Evolutionary conservation across 192 early-diverging fungal species (phyloP).

Genomic region (Pilobolus umbonatus): DNA sequence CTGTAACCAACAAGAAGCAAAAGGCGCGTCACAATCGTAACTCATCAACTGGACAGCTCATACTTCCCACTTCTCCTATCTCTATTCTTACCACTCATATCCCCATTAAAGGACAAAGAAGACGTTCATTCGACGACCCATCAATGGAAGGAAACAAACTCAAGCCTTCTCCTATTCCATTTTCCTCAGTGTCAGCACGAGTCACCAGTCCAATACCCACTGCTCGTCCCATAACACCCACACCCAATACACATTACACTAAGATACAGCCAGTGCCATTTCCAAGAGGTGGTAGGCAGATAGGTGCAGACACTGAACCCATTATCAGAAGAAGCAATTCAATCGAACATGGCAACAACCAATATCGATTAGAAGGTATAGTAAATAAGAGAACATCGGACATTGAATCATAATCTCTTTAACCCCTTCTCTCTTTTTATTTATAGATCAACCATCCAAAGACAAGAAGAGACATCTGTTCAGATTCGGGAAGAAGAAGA

Average conservation of each 20-base stretch:
- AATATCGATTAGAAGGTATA: background rate
- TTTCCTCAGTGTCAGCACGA: background rate
- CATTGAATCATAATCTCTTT: background rate
- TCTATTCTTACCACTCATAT: background rate
- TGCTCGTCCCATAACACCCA: background rate
- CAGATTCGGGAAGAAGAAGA: constrained; percentile 31
- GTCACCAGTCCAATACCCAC: background rate
- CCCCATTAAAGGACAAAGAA: background rate
- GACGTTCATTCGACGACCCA: background rate
- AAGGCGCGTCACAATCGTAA: constrained; percentile 4
- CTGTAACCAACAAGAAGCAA: background rate
- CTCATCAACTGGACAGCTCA: background rate
- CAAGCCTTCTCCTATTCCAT: background rate
- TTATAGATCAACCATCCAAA: constrained; percentile 13
- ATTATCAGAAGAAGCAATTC: constrained; percentile 5
- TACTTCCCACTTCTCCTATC: background rate
- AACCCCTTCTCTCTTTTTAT: no score
- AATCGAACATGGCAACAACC: constrained; percentile 11
- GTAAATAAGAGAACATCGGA: background rate
- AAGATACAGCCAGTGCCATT: constrained; percentile 18
- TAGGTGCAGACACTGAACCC: background rate
- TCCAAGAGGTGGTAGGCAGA: constrained; percentile 20
- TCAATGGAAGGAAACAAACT: background rate
- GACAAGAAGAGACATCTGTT: constrained; percentile 24
- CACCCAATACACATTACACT: background rate